Evolutionary conservation across 768 basidiomycete species (phyloP), one percentile per base, ranked within the genome.

Genomic region (Flagelloscypha sp.): DNA sequence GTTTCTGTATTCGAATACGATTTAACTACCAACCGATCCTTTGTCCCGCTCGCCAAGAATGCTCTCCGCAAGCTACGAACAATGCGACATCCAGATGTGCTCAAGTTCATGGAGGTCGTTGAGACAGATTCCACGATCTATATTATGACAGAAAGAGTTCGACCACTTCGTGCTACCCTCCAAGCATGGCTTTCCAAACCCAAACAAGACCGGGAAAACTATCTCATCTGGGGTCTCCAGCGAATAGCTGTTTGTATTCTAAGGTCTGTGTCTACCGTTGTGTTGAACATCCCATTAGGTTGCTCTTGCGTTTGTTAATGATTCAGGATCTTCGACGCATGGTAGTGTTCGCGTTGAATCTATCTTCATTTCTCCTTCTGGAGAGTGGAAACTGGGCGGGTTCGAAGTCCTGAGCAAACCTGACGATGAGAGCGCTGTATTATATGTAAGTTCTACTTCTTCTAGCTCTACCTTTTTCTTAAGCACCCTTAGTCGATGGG

Each of bases 321-420:
- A 87, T 27, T 70, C 85, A 6, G 82, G 76, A 35, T 59, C 72
- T 17, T 87, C 86, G 2, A 85, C 86, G 1, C 90, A 95, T 47
- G 92, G 89, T 15, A 84, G 79, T 45, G 52, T 93, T 37, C 65
- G 76, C 40, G 55, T 72, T n/a, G 69, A 72, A 38, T 78, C 86
- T 1, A 74, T 97, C 39, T 97, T 95, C 52, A 76, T 95, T 34
- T 89, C 94, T 1, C 80, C 83, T 0, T 86, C 89, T 1, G 88
- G 94, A 5, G 95, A 99, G 62, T 98, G 94, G 95, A 87, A 87
- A 51, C 63, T 99, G 6, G 93, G 88, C 13, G 94, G 94, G 1
- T 92, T 98, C 50, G 95, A 99, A 49, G 60, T 94, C 0, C 56
- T 95, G 43, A 90, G 88, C 47, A 86, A 72, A 45, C 71, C 81